Evolutionary conservation across 2,329 filamentous ascomycete genomes (phyloP), one percentile per base, ranked within the genome.

Genomic region (Penicillium palitans): DNA sequence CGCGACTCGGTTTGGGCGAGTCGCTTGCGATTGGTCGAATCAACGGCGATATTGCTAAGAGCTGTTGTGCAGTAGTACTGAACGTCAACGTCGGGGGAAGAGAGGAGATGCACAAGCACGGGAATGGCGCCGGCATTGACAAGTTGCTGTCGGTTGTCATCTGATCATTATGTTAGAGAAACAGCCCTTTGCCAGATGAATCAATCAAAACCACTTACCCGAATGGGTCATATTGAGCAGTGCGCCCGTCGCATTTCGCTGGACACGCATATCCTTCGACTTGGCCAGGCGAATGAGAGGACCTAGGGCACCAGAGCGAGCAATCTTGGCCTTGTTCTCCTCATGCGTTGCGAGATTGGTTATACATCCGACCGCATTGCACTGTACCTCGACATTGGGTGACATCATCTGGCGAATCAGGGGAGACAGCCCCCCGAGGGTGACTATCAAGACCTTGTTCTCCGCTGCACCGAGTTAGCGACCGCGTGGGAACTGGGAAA

Each of bases 31-130:
- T 98, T 98, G 70, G 87, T 89, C 46, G 89, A 84, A 73, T 99
- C 95, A 54, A 99, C 95, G 7, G 95, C 95, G 68, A 99, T 99
- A 76, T 99, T 99, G 83, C 93, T 98, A 58, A 99, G 85, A 13
- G 95, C 95, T 5, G 95, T 99, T 19, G 95, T 99, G 80, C 95
- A 99, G 79, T 99, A 99, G 78, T 99, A 99, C 79, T 99, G 95
- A 33, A 99, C 95, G 72, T 99, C 95, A 66, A 97, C 93, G 71
- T 99, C 95, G 58, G 89, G 81, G 27, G 95, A 98, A 9, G 91
- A 92, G 46, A 99, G 87, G 25, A 99, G 87, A 72, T 97, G 92
- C 41, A 99, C 95, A 27, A 99, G 87, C 9, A 99, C 93, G 6
- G 95, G 95, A 65, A 99, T 97, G n/a, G 95, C 95, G 62, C 93